These are phyloP conservation scores for Clonostachys byssicola DNA, from an alignment of 2,329 filamentous ascomycete genomes.

Conservation along the genomic window DNA sequence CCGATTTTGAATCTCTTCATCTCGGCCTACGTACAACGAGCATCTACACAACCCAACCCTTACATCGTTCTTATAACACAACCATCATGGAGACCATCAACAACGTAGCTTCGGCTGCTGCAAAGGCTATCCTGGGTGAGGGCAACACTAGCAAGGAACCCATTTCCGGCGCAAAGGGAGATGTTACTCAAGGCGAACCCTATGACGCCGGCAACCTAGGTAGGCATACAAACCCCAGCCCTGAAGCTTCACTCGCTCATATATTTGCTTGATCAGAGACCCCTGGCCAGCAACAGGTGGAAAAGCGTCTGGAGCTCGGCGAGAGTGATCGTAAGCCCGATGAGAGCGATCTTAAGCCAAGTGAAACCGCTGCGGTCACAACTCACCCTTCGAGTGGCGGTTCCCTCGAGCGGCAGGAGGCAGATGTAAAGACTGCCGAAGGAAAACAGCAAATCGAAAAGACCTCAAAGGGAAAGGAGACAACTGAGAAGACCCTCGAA, in stretches of 20 bases:
- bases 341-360: neutral
- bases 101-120: conserved; percentile 39
- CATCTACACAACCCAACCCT: too few relatives aligned
- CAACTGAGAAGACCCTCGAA: conserved; percentile 34
- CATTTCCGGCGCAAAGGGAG: conserved; percentile 64
- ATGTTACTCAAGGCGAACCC: conserved; percentile 65
- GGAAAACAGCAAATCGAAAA: conserved; percentile 4
- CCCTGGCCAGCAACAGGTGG: conserved; percentile 7
- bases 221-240: conserved; percentile 15
- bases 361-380: conserved; percentile 2
- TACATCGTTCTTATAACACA: too few relatives aligned
- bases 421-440: conserved; percentile 4
- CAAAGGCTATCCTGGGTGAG: conserved; percentile 37
- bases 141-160: conserved; percentile 53
- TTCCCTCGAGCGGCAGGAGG: neutral
- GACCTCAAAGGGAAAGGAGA: conserved; percentile 23
- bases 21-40: too few relatives aligned
- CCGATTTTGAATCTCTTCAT: too few relatives aligned
- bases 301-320: neutral
- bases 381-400: neutral
- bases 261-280: conserved; percentile 1
- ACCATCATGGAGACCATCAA: conserved; percentile 59
- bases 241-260: neutral
- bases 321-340: neutral
- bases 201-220: conserved; percentile 76